Percentiles rank a stretch among this genome's conserved stretches.
Conservation (phyloP, 768 basidiomycete genomes). For the Paxillus ammoniavirescens region DNA sequence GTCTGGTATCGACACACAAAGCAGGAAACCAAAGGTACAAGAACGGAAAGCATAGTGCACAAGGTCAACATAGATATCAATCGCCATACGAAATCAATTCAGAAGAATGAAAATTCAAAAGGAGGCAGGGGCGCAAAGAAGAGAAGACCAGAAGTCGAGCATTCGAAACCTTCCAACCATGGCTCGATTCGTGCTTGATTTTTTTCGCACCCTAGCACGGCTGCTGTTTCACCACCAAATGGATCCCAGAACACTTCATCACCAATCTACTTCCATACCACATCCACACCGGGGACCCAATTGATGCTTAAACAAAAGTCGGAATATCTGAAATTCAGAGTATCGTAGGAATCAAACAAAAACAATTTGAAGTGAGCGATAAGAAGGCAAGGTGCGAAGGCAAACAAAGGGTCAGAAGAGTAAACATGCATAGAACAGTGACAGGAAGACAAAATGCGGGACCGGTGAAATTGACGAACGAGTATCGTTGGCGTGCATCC, state of each 20-base stretch:
- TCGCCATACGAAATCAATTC: neutral
- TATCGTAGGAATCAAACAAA: constrained; percentile 24
- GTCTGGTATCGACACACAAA: constrained; percentile 1
- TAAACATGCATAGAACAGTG: constrained; percentile 9
- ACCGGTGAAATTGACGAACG: constrained; percentile 2
- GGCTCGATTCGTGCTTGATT: constrained; percentile 19
- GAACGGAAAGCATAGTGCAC: constrained; percentile 1
- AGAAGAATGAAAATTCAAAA: neutral
- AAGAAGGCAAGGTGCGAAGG: neutral
- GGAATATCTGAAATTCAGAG: constrained; percentile 15
- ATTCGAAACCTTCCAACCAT: neutral
- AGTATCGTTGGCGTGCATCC: neutral
- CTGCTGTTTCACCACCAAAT: constrained; percentile 31
- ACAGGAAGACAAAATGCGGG: constrained; percentile 12
- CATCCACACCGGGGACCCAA: constrained; percentile 16
- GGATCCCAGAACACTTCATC: constrained; percentile 21
- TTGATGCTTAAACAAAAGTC: constrained; percentile 33
- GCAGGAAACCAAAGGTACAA: constrained; percentile 1
- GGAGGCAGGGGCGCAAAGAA: neutral
- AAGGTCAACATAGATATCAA: neutral
- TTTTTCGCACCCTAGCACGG: constrained; percentile 20
- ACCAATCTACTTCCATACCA: constrained; percentile 9
- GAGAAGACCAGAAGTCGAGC: neutral
- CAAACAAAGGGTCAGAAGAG: neutral
- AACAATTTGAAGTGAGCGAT: constrained; percentile 21